Evolutionary conservation across 208 protist species (phyloP).

Genomic region (Crithidia expoeki): DNA sequence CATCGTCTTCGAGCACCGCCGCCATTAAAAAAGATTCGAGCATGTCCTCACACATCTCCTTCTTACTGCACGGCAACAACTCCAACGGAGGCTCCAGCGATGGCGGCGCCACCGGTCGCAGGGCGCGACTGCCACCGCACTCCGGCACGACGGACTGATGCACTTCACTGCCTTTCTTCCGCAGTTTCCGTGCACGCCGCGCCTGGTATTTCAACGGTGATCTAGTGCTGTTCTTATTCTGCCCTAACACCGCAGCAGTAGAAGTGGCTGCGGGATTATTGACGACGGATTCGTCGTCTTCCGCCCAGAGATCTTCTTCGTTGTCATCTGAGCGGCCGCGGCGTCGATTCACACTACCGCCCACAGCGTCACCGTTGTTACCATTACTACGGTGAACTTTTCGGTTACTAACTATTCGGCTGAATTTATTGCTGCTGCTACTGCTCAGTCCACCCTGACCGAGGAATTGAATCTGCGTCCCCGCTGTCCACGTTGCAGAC

Average conservation of each 20-base stretch:
- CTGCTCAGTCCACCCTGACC: conserved; percentile 53
- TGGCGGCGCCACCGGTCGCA: conserved; percentile 51
- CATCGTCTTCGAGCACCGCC: conserved; percentile 44
- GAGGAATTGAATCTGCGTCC: conserved; percentile 44
- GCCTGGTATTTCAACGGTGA: neutral
- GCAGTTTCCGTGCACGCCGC: conserved; percentile 24
- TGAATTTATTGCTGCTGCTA: neutral
- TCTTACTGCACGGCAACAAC: conserved; percentile 58
- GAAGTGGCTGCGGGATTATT: neutral
- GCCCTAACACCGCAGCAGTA: too few relatives aligned
- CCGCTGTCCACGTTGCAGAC: conserved; percentile 41
- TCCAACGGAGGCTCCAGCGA: conserved; percentile 43
- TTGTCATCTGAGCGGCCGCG: conserved; percentile 16
- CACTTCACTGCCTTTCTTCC: conserved; percentile 29
- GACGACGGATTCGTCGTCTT: neutral
- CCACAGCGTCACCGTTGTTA: neutral
- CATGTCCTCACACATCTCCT: conserved; percentile 60
- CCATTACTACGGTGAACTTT: neutral
- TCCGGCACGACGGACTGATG: conserved; percentile 28
- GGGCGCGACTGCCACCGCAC: conserved; percentile 54
- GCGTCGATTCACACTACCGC: conserved; percentile 6
- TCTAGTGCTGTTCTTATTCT: neutral
- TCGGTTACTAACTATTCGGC: neutral
- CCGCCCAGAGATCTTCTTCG: neutral
- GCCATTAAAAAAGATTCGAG: conserved; percentile 64